Percentiles rank a stretch among this genome's conserved stretches.
These are phyloP conservation scores for Rhypophila decipiens DNA, from an alignment of 495 filamentous ascomycete genomes.

Conservation along the genomic window DNA sequence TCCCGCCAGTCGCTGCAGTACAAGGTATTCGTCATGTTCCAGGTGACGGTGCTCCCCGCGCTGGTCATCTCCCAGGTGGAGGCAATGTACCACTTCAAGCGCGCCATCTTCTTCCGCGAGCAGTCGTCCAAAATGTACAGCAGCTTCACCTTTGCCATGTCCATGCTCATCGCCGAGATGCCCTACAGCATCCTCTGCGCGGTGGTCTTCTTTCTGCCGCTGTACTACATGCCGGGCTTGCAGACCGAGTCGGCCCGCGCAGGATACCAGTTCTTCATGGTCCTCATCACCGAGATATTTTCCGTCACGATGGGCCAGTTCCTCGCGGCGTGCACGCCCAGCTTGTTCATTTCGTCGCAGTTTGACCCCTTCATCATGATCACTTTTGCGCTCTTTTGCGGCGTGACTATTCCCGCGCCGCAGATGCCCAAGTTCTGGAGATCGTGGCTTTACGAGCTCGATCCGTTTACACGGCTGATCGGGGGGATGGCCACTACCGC, in stretches of 20 bases:
- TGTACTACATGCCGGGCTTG: conserved; percentile 70
- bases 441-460: conserved; percentile 72
- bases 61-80: conserved; percentile 73
- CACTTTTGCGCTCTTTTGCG: conserved; percentile 77
- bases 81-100: conserved; percentile 67
- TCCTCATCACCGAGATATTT: conserved; percentile 71
- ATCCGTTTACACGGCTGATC: conserved; percentile 80
- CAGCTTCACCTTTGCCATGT: conserved; percentile 62
- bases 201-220: conserved; percentile 63
- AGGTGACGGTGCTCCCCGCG: conserved; percentile 68
- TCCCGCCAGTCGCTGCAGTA: conserved; percentile 66
- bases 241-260: conserved; percentile 50
- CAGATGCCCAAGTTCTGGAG: conserved; percentile 76
- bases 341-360: conserved; percentile 62
- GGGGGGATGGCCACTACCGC: conserved; percentile 72
- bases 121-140: conserved; percentile 72
- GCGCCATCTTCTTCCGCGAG: conserved; percentile 73
- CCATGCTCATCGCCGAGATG: conserved; percentile 68
- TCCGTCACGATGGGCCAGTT: conserved; percentile 66
- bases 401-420: conserved; percentile 68
- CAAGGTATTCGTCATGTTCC: conserved; percentile 78
- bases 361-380: conserved; percentile 75
- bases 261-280: conserved; percentile 77
- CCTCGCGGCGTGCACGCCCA: conserved; percentile 62
- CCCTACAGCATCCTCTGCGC: conserved; percentile 72